Percentiles rank a stretch among this genome's conserved stretches.
Conservation (phyloP, 2,329 filamentous ascomycete genomes). For the Colletotrichum musae region DNA sequence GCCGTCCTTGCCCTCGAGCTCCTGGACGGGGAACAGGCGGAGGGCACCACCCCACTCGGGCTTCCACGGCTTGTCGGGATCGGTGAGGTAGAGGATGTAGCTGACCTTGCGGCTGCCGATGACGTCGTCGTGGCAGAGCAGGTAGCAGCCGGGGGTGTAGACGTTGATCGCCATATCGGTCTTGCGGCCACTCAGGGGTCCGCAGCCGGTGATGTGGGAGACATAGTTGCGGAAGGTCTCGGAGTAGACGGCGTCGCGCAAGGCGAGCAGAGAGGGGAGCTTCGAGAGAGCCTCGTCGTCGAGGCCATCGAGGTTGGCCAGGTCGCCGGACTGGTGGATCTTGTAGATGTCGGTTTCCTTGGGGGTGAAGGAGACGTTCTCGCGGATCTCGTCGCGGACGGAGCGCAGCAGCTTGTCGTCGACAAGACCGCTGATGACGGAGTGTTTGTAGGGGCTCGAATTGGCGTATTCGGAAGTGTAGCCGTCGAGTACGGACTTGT, state of each 20-base stretch:
- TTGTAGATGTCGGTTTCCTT: conserved; percentile 99
- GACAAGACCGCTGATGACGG: conserved; percentile 87
- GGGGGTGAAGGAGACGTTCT: conserved; percentile 94
- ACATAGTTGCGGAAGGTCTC: conserved; percentile 90
- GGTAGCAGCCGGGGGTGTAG: conserved; percentile 95
- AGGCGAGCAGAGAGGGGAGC: conserved; percentile 87
- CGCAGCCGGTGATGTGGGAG: conserved; percentile 86
- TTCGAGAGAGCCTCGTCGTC: conserved; percentile 88
- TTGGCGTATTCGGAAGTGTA: conserved; percentile 75
- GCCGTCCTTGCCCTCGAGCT: conserved; percentile 76
- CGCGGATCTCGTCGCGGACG: conserved; percentile 89
- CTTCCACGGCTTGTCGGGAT: conserved; percentile 93
- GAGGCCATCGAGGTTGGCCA: conserved; percentile 95
- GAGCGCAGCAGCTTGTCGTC: conserved; percentile 85
- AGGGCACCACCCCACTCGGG: conserved; percentile 93
- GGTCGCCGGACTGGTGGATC: conserved; percentile 97
- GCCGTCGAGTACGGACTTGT: conserved; percentile 67
- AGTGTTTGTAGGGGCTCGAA: conserved; percentile 88
- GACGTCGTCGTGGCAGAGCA: conserved; percentile 98
- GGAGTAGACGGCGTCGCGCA: conserved; percentile 97
- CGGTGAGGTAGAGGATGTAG: conserved; percentile 96
- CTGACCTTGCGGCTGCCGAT: conserved; percentile 97
- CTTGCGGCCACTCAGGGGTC: conserved; percentile 90
- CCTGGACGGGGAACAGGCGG: conserved; percentile 83
- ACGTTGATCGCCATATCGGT: conserved; percentile 99